Base-by-base conservation (phyloP, 345 rosid species). In the Isatis tinctoria region DNA sequence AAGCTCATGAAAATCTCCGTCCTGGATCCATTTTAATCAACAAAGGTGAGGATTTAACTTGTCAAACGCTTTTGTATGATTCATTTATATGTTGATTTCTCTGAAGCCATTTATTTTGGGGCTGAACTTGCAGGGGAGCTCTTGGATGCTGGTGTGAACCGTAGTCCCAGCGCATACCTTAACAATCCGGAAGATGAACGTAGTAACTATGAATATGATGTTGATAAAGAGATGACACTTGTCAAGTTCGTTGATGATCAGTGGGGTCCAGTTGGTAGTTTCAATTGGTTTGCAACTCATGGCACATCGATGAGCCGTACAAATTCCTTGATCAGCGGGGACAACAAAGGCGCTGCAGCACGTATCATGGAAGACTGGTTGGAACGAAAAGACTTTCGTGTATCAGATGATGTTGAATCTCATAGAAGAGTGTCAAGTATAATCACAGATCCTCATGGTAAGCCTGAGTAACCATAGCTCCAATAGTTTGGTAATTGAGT, bases 231-330 rank as follows among this genome's bases (percentile, higher is more conserved):
- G 67, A 92, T 90, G 98, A 90, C 93, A 41, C 93, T 90, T 59
- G 64, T 92, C 72, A 92, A 92, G 84, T 92, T 92, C 78, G 91
- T 87, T 2, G 98, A 90, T 69, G 81, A 82, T 41, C 82, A 82
- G 74, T 87, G 93, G 93, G 93, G 97, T 40, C 89, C 98, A 26
- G 84, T 92, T 18, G 97, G 97, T 48, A 87, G 93, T 83, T 89
- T 93, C 83, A 89, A 88, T 75, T 88, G 96, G 97, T 93, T 93
- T 82, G 93, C 98, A 36, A 93, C 97, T 70, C 97, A 90, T 76
- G 98, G 97, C 68, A 90, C 98, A 53, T 93, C 96, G 44, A 93
- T 93, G 98, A 87, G 96, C 73, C 97, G 97, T 63, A 74, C 90
- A 67, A 90, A 91, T 82, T 82, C 96, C 13, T 81, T 89, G 83